phyloP scores from a whole-genome alignment of 2,329 filamentous ascomycete genomes.

The Tolypocladium endophyticum region DNA sequence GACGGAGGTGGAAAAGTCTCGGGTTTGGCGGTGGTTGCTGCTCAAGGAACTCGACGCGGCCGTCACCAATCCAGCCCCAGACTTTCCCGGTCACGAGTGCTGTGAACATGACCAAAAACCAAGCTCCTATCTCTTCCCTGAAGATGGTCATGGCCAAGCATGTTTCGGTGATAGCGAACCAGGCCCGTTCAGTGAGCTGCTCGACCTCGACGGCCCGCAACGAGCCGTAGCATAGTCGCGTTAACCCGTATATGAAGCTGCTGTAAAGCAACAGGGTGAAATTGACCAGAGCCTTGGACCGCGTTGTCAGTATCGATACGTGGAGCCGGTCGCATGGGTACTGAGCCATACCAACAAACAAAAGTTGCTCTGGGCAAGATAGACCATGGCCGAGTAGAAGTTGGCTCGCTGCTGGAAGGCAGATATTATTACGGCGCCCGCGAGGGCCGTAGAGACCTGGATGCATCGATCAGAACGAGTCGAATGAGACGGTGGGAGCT shows the following conservation, averaged over 20 bases:
- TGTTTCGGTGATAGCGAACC: conserved; percentile 97
- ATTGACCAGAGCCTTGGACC: conserved; percentile 72
- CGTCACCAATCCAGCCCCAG: conserved; percentile 97
- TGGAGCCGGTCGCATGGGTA: background rate
- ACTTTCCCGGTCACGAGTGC: conserved; percentile 87
- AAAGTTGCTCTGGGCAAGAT: conserved; percentile 91
- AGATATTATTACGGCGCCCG: conserved; percentile 73
- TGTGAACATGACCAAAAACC: conserved; percentile 96
- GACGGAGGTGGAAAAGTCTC: conserved; percentile 72
- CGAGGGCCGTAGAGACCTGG: conserved; percentile 73
- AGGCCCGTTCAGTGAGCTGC: conserved; percentile 92
- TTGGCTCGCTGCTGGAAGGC: conserved; percentile 93
- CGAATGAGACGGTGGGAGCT: conserved; percentile 2
- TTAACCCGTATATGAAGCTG: conserved; percentile 74
- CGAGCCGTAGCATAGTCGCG: conserved; percentile 80
- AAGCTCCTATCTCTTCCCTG: conserved; percentile 84
- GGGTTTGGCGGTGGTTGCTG: conserved; percentile 90
- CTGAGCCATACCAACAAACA: conserved; percentile 65
- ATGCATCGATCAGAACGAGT: conserved; percentile 9
- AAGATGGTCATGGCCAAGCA: conserved; percentile 98
- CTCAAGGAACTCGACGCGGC: conserved; percentile 85
- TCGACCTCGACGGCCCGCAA: conserved; percentile 92
- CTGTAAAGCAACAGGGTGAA: conserved; percentile 73
- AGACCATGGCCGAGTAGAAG: conserved; percentile 97
- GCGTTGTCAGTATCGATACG: conserved; percentile 3